Conservation (phyloP, 306 rosid species). For the Inga laurina region DNA sequence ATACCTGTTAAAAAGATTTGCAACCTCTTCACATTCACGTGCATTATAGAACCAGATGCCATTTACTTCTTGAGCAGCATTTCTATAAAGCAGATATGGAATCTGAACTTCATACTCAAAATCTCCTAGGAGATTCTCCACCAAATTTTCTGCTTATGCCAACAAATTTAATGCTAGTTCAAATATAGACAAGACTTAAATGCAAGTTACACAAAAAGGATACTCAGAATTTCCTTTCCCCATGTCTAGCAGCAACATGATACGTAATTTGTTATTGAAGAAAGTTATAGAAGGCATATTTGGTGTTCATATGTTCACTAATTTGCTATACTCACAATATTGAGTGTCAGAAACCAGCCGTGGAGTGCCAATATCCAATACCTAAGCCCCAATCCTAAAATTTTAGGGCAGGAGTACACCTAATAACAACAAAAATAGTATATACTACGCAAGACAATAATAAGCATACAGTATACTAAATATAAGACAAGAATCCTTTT, state of each 20-base stretch:
- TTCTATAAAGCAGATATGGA: conserved; percentile 66
- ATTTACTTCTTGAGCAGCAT: conserved; percentile 71
- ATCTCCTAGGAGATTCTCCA: conserved; percentile 68
- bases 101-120: conserved; percentile 69
- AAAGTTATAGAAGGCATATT: conserved; percentile 17
- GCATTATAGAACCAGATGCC: conserved; percentile 69
- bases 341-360: conserved; percentile 18
- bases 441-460: not conserved
- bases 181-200: not conserved
- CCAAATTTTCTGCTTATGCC: conserved; percentile 57
- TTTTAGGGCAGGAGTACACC: conserved; percentile 27
- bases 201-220: not conserved
- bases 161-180: not conserved
- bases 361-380: conserved; percentile 31
- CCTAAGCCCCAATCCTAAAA: conserved; percentile 36
- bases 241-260: conserved; percentile 21
- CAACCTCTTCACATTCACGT: conserved; percentile 69
- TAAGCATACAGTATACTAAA: not conserved
- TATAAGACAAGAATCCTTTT: conserved; percentile 13
- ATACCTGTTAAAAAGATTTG: conserved; percentile 68
- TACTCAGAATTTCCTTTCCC: conserved; percentile 22
- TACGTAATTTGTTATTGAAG: conserved; percentile 11
- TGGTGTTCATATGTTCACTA: conserved; percentile 13
- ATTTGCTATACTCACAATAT: conserved; percentile 31
- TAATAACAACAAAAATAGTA: conserved; percentile 29